Percentiles rank a stretch among this genome's conserved stretches.
phyloP scores from a whole-genome alignment of 192 early-diverging fungal genomes.

The Mortierella alpina region DNA sequence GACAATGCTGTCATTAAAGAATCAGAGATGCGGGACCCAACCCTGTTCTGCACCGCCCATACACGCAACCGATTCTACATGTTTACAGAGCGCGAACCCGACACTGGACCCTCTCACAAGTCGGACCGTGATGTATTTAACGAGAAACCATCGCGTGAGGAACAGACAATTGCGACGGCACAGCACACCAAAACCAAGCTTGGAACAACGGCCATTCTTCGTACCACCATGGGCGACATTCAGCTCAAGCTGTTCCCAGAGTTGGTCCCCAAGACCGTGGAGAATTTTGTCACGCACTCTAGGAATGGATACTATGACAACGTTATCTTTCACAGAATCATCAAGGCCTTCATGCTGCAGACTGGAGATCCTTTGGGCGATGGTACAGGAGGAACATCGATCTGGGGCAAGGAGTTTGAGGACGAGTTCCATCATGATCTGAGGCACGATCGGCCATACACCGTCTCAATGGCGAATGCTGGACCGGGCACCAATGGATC shows the following conservation, averaged over 20 bases:
- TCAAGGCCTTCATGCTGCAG: conserved; percentile 97
- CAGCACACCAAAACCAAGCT: conserved; percentile 70
- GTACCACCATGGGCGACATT: conserved; percentile 94
- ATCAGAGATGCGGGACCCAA: conserved; percentile 79
- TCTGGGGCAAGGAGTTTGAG: conserved; percentile 94
- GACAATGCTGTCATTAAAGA: conserved; percentile 82
- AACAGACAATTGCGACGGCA: conserved; percentile 87
- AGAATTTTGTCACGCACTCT: conserved; percentile 92
- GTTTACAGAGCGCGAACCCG: conserved; percentile 90
- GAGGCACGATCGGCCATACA: conserved; percentile 90
- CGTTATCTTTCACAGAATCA: conserved; percentile 96
- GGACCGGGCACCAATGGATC: conserved; percentile 90
- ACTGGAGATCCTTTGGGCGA: conserved; percentile 92
- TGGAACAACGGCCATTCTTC: conserved; percentile 81
- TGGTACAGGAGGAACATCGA: conserved; percentile 94
- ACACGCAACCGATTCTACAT: conserved; percentile 95
- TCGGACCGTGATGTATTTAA: conserved; percentile 94
- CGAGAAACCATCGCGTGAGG: conserved; percentile 95
- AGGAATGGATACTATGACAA: conserved; percentile 92
- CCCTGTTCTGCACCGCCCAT: conserved; percentile 89
- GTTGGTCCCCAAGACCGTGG: conserved; percentile 91
- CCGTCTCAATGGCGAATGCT: conserved; percentile 96
- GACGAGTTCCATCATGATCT: conserved; percentile 89
- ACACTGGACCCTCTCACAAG: conserved; percentile 69
- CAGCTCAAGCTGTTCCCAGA: conserved; percentile 90